phyloP scores from a whole-genome alignment of 176 grass and related monocot genomes.

The Alloteropsis semialata region DNA sequence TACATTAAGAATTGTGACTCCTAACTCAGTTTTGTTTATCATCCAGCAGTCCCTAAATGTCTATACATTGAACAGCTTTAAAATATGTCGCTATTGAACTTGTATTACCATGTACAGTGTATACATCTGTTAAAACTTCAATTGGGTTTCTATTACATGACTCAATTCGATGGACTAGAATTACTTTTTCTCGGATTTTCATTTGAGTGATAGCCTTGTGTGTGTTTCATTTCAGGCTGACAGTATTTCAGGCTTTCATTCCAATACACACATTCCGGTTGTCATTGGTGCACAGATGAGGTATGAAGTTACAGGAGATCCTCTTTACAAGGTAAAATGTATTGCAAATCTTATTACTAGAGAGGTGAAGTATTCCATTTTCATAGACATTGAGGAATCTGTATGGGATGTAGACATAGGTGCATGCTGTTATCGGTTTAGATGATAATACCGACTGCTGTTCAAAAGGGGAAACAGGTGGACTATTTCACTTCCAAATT shows the following conservation, averaged over 20 bases:
- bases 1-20: background rate
- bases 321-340: conserved; percentile 87
- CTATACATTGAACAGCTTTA: background rate
- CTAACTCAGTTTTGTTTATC: background rate
- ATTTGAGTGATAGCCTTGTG: background rate
- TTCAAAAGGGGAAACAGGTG: background rate
- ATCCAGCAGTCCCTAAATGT: background rate
- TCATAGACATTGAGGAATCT: background rate
- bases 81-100: background rate
- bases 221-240: conserved; percentile 58
- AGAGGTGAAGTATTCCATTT: conserved; percentile 19
- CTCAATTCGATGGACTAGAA: background rate
- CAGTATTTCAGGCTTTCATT: conserved; percentile 80
- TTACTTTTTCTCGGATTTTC: background rate
- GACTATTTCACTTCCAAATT: background rate
- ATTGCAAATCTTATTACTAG: background rate
- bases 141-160: background rate
- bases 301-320: conserved; percentile 90
- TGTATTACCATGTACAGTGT: background rate
- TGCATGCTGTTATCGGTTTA: background rate
- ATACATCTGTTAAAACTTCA: background rate
- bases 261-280: conserved; percentile 93
- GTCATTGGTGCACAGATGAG: conserved; percentile 88
- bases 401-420: background rate
- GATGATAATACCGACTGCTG: background rate